Base-by-base conservation (phyloP, 2,329 filamentous ascomycete species). In the Aciculosporium take region DNA sequence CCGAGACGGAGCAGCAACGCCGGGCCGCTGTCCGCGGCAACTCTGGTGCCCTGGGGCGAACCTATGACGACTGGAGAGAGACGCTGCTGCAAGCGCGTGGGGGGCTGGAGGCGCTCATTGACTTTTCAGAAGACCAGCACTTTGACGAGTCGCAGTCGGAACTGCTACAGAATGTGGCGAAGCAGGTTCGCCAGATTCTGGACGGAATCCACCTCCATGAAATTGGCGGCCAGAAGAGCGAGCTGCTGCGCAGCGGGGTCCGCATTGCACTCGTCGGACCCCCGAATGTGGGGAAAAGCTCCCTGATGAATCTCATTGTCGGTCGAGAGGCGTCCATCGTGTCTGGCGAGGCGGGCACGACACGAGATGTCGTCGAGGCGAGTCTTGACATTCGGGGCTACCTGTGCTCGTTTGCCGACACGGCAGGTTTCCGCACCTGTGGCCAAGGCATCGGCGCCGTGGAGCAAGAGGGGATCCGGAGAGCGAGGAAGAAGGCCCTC, bases 101-200 rank as follows among this genome's bases (percentile, higher is more conserved):
- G 8, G 88, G 96, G 62, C 71, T 98, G 30, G 91, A 98, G 61
- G 91, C 91, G 0, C 64, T 98, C 50, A 96, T 98, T 46, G 91
- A 98, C 61, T 98, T 98, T 57, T 83, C 85, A 1, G 91, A 98
- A 58, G 91, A 96, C 54, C 89, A 98, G 61, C 84, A 96, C 63
- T 94, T 98, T 54, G 88, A 96, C 51, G 87, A 94, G 60, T 81
- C 84, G 3, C 83, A 86, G 1, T 64, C 70, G 0, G 73, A 83
- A 42, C 68, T 96, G 18, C 70, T 93, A 34, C 58, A 56, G 1
- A 85, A 79, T 37, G 84, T 95, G 24, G 72, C 76, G 1, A 50
- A 49, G 0, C 77, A 87, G 53, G 74, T 94, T 2, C 55, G 59
- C 1, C 58, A 54, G 1, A 73, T 96, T 42, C 65, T 77, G 41